These are phyloP conservation scores for Colletotrichum godetiae DNA, from an alignment of 2,329 filamentous ascomycete genomes.

Conservation along the genomic window DNA sequence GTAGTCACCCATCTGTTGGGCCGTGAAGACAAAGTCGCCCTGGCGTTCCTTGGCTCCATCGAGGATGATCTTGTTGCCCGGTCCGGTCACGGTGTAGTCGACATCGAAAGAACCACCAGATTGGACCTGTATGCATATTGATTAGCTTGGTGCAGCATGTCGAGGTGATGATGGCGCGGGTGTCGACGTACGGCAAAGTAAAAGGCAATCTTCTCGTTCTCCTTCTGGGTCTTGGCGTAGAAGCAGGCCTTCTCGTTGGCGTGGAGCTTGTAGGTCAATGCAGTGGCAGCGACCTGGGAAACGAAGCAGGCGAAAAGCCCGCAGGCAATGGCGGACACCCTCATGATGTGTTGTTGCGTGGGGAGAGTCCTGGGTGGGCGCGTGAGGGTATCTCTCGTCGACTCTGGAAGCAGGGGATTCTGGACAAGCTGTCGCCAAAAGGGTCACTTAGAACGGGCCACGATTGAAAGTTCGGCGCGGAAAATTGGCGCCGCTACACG, in stretches of 20 bases:
- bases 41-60: constrained; percentile 92
- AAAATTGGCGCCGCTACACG: constrained; percentile 34
- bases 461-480: constrained; percentile 36
- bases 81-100: constrained; percentile 89
- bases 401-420: constrained; percentile 33
- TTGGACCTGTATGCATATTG: constrained; percentile 78
- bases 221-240: constrained; percentile 82
- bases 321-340: constrained; percentile 68
- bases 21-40: constrained; percentile 98
- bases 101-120: constrained; percentile 97
- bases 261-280: constrained; percentile 90
- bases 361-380: constrained; percentile 22
- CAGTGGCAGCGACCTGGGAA: constrained; percentile 83
- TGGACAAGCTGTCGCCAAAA: constrained; percentile 42
- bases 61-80: constrained; percentile 82
- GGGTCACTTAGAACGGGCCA: constrained; percentile 35
- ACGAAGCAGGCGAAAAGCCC: constrained; percentile 79
- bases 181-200: constrained; percentile 87
- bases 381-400: constrained; percentile 29
- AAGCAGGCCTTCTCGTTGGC: constrained; percentile 98
- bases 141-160: neutral
- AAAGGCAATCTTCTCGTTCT: constrained; percentile 91
- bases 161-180: neutral
- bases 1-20: constrained; percentile 88
- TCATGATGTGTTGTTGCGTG: constrained; percentile 64